A percentile compares a stretch with the other conserved stretches of the same genome.
phyloP scores from a whole-genome alignment of 306 rosid genomes.

The Echinosophora koreensis region DNA sequence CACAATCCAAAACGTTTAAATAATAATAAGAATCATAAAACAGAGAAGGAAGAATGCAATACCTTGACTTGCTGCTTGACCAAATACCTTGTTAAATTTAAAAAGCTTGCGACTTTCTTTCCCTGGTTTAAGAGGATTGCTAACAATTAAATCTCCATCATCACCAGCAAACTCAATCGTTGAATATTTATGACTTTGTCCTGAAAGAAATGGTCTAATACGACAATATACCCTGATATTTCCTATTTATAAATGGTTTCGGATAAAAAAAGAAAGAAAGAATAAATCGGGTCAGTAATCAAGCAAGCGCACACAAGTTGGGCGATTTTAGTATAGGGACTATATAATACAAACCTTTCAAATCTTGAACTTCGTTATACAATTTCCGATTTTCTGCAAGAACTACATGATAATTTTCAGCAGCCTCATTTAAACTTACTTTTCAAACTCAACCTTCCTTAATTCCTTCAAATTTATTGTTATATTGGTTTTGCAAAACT shows the following conservation, averaged over 20 bases:
- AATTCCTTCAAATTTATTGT: too few relatives aligned
- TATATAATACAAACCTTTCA: conserved; percentile 69
- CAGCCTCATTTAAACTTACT: too few relatives aligned
- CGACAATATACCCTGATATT: conserved; percentile 98
- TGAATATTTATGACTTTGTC: conserved; percentile 85
- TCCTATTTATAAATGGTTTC: conserved; percentile 60
- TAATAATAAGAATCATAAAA: conserved; percentile 12
- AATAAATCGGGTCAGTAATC: conserved; percentile 41
- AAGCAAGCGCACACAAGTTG: conserved; percentile 34
- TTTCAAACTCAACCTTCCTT: too few relatives aligned
- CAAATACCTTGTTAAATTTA: conserved; percentile 95
- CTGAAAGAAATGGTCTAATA: conserved; percentile 93
- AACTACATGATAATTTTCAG: conserved; percentile 83
- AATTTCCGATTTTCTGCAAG: conserved; percentile 87
- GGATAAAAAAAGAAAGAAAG: conserved; percentile 13
- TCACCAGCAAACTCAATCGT: conserved; percentile 85
- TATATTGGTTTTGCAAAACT: too few relatives aligned
- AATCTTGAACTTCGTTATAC: conserved; percentile 96
- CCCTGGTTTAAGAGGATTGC: conserved; percentile 90
- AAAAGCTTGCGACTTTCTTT: conserved; percentile 81
- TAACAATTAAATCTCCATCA: conserved; percentile 84
- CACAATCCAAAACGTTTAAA: conserved; percentile 28
- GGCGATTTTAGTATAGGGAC: not conserved
- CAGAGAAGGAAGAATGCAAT: conserved; percentile 27
- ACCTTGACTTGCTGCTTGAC: conserved; percentile 90